phyloP scores from a whole-genome alignment of 2,329 filamentous ascomycete species.

The Chrysoporthe austroafricana region DNA sequence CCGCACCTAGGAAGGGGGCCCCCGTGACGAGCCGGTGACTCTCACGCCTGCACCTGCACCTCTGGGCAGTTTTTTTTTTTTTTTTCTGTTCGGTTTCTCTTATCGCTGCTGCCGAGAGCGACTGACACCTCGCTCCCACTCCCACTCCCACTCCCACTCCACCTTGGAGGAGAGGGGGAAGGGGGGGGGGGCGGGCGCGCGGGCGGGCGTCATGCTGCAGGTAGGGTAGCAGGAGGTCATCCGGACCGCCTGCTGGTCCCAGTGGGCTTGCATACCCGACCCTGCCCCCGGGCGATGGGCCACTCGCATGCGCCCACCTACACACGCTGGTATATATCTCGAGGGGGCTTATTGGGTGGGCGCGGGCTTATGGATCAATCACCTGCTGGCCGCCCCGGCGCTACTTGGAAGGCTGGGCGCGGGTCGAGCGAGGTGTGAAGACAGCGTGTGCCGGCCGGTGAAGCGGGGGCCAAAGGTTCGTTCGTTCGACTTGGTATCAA shows the following conservation, averaged over 20 bases:
- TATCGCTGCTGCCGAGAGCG: background rate
- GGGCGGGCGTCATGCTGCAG: slow-evolving; percentile 8
- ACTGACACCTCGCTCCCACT: slow-evolving; percentile 5
- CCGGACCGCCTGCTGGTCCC: slow-evolving; percentile 3
- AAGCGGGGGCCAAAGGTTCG: too few relatives aligned
- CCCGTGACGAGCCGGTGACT: background rate
- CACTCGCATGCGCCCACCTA: background rate
- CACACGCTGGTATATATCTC: background rate
- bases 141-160: background rate
- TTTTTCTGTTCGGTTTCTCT: background rate
- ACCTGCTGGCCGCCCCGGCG: too few relatives aligned
- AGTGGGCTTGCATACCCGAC: slow-evolving; percentile 2
- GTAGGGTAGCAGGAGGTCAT: slow-evolving; percentile 23
- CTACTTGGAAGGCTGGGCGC: too few relatives aligned
- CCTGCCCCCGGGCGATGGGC: background rate
- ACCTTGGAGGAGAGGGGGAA: background rate
- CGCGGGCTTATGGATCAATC: too few relatives aligned
- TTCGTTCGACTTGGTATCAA: background rate
- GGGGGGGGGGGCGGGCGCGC: background rate
- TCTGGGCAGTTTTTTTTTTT: background rate
- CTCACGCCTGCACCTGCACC: background rate
- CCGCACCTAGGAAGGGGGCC: background rate
- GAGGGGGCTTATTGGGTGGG: too few relatives aligned
- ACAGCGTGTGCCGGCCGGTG: too few relatives aligned
- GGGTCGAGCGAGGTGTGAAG: too few relatives aligned